Evolutionary conservation across 371 early-diverging fungal genomes (phyloP), one percentile per base, ranked within the genome.

Genomic region (Mortierella sp.): DNA sequence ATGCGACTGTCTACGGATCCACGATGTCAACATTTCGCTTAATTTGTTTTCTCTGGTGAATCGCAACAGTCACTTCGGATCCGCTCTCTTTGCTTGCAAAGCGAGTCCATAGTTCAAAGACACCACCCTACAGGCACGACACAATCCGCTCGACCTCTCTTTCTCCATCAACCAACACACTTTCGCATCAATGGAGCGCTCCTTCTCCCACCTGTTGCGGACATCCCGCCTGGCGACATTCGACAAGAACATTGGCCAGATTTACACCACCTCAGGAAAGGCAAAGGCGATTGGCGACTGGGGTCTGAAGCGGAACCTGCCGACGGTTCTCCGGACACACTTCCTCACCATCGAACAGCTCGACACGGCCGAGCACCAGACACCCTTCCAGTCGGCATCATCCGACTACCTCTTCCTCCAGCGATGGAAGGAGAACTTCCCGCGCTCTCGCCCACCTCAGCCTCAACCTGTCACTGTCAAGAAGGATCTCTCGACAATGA

Each of bases 231-330:
- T 94, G 48, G 93, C 95, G 7, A 89, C 90, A 53, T 94, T 84
- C 72, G 94, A 95, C 83, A 89, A 91, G 44, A 85, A 77, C 41
- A 88, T 95, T 67, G 79, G 87, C 31, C 95, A 95, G 88, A 93
- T 94, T 67, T 94, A 94, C 85, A 90, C 93, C 31, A 91, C 94
- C 40, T 82, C 88, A 19, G 76, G 74, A 48, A 86, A 84, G n/a
- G 71, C 76, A 65, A 90, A 91, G 77, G 70, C 82, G 44, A 81
- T 80, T n/a, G 94, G 93, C 41, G 93, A 94, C 74, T 95, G 94
- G 94, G 95, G 95, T 24, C 70, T 95, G 79, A 95, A 95, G 82
- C 93, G 94, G 41, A 89, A 89, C 68, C 79, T 95, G 64, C 95
- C 95, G 22, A 88, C 86, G 29, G 90, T 90, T 39, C 87, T 94